Conservation (phyloP, 352 stramenopile species). For the Phytophthora vignae region DNA sequence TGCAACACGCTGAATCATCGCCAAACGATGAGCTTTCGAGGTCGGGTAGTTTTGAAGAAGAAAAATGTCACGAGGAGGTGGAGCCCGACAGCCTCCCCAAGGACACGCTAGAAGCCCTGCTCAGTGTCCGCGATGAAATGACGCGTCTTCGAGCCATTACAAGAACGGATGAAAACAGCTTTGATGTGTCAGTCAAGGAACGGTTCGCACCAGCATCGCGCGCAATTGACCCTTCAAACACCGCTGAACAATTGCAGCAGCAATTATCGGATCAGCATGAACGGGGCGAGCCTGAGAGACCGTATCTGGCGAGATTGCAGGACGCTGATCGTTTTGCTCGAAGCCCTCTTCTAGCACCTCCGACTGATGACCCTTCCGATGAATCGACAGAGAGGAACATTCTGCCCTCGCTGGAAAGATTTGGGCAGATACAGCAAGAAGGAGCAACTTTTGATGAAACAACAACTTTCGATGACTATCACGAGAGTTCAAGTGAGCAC, state of each 20-base stretch:
- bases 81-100: conserved; percentile 7
- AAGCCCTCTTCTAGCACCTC: conserved; percentile 14
- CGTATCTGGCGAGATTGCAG: conserved; percentile 27
- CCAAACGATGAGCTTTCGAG: conserved; percentile 10
- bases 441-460: not conserved
- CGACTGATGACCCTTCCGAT: not conserved
- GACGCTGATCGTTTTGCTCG: conserved; percentile 24
- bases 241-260: conserved; percentile 16
- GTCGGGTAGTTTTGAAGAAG: conserved; percentile 17
- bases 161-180: conserved; percentile 12
- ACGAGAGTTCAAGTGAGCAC: conserved; percentile 7
- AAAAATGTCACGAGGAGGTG: conserved; percentile 3
- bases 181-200: conserved; percentile 5
- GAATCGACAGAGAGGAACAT: conserved; percentile 3
- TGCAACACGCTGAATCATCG: conserved; percentile 2
- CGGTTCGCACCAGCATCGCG: not conserved
- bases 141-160: conserved; percentile 35
- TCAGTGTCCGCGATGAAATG: conserved; percentile 37
- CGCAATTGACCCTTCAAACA: not conserved
- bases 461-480: conserved; percentile 1
- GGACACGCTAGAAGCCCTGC: conserved; percentile 37
- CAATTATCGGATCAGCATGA: not conserved
- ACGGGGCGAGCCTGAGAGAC: conserved; percentile 8
- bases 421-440: conserved; percentile 3
- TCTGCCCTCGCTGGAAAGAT: not conserved